Conservation (phyloP, 306 rosid genomes). For the Trifolium repens region DNA sequence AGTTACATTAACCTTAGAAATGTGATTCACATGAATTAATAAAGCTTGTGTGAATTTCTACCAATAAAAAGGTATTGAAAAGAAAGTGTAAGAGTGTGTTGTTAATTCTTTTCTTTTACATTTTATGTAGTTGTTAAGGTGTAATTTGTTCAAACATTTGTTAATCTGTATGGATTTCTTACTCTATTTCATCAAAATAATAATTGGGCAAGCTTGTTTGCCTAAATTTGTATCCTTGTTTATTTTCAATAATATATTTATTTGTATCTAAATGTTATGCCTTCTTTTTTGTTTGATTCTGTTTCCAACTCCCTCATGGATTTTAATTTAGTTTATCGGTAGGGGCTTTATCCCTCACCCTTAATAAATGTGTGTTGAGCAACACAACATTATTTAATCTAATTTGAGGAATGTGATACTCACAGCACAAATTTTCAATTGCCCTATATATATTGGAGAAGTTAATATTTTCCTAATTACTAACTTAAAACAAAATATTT, state of each 20-base stretch:
- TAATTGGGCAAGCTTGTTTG: slow-evolving; percentile 47
- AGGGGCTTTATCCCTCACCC: too few relatives aligned
- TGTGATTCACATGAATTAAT: neutral
- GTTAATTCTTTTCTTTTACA: neutral
- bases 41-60: neutral
- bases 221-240: slow-evolving; percentile 21
- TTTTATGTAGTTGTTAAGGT: neutral
- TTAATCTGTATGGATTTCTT: neutral
- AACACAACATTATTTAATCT: too few relatives aligned
- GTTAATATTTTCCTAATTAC: too few relatives aligned
- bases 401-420: too few relatives aligned
- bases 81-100: neutral
- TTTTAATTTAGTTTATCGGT: too few relatives aligned
- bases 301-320: too few relatives aligned
- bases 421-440: too few relatives aligned
- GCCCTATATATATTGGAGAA: too few relatives aligned
- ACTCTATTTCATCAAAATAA: neutral
- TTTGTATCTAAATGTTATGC: too few relatives aligned
- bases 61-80: neutral
- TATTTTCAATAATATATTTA: neutral
- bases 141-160: neutral
- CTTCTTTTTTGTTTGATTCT: too few relatives aligned
- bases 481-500: too few relatives aligned
- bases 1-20: neutral
- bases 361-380: too few relatives aligned